Evolutionary conservation across 164 flowering plant species (phyloP), one percentile per base, ranked within the genome.

Genomic region (Sedum album): DNA sequence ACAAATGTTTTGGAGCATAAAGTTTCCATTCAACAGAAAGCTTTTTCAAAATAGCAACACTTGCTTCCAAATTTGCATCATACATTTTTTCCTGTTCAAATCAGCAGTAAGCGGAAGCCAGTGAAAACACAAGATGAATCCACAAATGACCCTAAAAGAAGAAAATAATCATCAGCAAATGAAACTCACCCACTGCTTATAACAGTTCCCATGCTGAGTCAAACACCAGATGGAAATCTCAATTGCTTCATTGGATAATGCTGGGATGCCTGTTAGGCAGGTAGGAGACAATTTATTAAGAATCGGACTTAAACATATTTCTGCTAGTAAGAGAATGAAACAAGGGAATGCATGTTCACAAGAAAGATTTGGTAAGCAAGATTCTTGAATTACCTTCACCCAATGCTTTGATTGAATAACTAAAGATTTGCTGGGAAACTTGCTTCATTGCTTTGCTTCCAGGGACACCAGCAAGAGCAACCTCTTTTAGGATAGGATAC

Each of bases 361-460:
- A 46, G 42, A 20, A 6, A 61, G 33, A 8, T 15, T 18, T 62
- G 21, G 28, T 35, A 21, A 10, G n/a, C 30, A 31, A 28, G 1
- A 55, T 51, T 51, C 21, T n/a, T 9, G 9, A 51, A 13, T 64
- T 79, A 89, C 98, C 77, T 79, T 88, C 92, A 21, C 82, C 85
- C 31, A 79, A 83, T 61, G 90, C 86, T 78, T 81, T 77, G 31
- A 83, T 62, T 14, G 81, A 72, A 74, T 79, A 66, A 53, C 60
- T 73, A 38, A 85, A 74, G 51, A 89, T 82, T 74, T 91, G 94
- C 70, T 76, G 90, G 5, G 91, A 74, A 39, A 81, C 83, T 81
- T 88, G 97, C 68, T 84, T 93, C 91, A 84, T 84, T 60, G 90
- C 88, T 76, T 91, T 91, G 78, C 91, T 89, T 75, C 97, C 96